phyloP scores from a whole-genome alignment of 2,329 filamentous ascomycete species.

The Sclerotinia trifoliorum region DNA sequence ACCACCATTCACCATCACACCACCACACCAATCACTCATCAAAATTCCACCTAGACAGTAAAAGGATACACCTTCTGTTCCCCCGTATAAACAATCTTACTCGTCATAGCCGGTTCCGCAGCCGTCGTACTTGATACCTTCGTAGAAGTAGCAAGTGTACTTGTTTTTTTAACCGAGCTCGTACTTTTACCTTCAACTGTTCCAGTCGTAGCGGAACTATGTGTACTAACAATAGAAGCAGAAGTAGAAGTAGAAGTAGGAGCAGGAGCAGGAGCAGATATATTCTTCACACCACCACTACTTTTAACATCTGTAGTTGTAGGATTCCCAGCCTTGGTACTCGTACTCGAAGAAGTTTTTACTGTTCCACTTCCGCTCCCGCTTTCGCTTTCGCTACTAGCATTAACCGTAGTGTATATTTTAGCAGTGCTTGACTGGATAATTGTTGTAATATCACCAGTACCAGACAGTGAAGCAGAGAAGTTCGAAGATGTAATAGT shows the following conservation, averaged over 20 bases:
- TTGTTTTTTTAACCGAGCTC: too few species aligned
- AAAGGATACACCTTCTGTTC: slow-evolving; percentile 11
- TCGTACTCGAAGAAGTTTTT: too few species aligned
- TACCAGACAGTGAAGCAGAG: background rate
- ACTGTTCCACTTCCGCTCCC: background rate
- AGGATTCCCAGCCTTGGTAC: background rate
- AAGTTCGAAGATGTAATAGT: background rate
- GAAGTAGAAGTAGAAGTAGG: background rate
- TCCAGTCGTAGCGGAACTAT: background rate
- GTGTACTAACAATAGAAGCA: background rate
- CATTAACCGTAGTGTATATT: slow-evolving; percentile 4
- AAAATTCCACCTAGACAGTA: background rate
- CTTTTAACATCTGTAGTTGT: background rate
- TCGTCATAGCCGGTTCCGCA: background rate
- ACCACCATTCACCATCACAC: background rate
- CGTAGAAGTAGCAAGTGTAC: background rate
- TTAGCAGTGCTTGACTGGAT: background rate
- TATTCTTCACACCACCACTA: background rate
- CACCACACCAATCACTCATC: background rate
- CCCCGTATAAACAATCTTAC: slow-evolving; percentile 15
- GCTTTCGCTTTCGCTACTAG: background rate
- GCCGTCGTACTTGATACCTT: background rate
- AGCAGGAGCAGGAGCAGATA: background rate
- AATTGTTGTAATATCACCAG: background rate
- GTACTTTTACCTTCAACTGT: too few species aligned